phyloP scores from a whole-genome alignment of 208 protist genomes.

The Herpetomonas tarakana region DNA sequence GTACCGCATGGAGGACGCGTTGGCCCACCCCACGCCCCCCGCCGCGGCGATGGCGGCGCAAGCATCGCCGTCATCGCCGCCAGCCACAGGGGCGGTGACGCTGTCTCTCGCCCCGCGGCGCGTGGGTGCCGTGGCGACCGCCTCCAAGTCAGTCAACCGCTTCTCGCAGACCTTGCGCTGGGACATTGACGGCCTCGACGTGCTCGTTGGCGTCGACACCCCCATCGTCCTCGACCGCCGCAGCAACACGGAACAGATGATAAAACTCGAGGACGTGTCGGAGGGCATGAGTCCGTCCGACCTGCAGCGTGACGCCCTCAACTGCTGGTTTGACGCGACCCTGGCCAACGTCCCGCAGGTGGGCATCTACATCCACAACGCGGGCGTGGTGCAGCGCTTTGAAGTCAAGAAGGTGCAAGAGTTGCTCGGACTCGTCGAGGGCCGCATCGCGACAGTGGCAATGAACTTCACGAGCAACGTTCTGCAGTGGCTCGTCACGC shows the following conservation, averaged over 20 bases:
- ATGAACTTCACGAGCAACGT: conserved; percentile 80
- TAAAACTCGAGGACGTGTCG: conserved; percentile 47
- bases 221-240: conserved; percentile 66
- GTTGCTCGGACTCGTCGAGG: conserved; percentile 58
- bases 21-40: conserved; percentile 1
- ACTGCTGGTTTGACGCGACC: conserved; percentile 82
- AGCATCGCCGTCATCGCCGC: conserved; percentile 1
- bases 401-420: conserved; percentile 70
- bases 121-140: conserved; percentile 19
- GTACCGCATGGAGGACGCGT: conserved; percentile 56
- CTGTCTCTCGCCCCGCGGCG: conserved; percentile 26
- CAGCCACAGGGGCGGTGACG: neutral
- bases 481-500: conserved; percentile 66
- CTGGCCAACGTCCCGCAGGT: conserved; percentile 78
- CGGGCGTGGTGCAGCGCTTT: conserved; percentile 70
- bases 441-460: conserved; percentile 62
- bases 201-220: conserved; percentile 78
- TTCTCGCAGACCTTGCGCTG: conserved; percentile 72
- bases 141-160: conserved; percentile 21
- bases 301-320: conserved; percentile 48
- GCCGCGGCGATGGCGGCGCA: neutral
- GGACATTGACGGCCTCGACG: conserved; percentile 68
- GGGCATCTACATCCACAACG: conserved; percentile 75
- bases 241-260: conserved; percentile 62
- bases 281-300: conserved; percentile 17